A percentile compares a stretch with the other conserved stretches of the same genome.
These are phyloP conservation scores for Melanomma pulvis-pyrius DNA, from an alignment of 495 filamentous ascomycete genomes.

Conservation along the genomic window DNA sequence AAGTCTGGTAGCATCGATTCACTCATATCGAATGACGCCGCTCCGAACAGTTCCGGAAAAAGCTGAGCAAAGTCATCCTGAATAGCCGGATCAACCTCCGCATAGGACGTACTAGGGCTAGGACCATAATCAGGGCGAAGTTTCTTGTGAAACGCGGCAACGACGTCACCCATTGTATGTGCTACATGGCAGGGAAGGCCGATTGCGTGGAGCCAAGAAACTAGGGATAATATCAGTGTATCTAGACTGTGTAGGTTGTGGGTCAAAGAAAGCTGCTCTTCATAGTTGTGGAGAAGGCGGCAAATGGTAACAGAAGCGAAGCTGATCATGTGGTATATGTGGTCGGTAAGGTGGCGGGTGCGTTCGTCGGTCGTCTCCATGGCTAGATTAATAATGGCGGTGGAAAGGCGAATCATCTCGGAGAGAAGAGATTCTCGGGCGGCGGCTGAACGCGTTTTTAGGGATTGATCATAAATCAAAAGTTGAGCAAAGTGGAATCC, in stretches of 20 bases:
- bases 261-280: constrained; percentile 40
- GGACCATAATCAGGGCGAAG: constrained; percentile 29
- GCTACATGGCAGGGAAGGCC: constrained; percentile 53
- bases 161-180: constrained; percentile 50
- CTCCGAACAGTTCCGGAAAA: constrained; percentile 30
- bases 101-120: constrained; percentile 22
- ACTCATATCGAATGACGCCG: too few relatives aligned
- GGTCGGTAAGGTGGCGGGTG: constrained; percentile 50
- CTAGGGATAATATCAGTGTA: constrained; percentile 42
- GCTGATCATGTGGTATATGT: constrained; percentile 52
- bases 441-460: constrained; percentile 46
- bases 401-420: constrained; percentile 52
- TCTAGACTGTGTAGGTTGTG: constrained; percentile 46
- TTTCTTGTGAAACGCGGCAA: constrained; percentile 37
- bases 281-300: constrained; percentile 47
- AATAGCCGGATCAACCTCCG: constrained; percentile 20
- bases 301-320: constrained; percentile 52
- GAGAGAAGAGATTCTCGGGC: constrained; percentile 47
- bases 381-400: constrained; percentile 49
- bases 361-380: constrained; percentile 54
- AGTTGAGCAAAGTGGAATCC: constrained; percentile 54
- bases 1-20: too few relatives aligned
- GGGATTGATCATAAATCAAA: constrained; percentile 48
- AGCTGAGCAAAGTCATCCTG: constrained; percentile 30
- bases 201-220: constrained; percentile 51